These are phyloP conservation scores for Agrocybe pediades DNA, from an alignment of 768 basidiomycete species.

Conservation along the genomic window DNA sequence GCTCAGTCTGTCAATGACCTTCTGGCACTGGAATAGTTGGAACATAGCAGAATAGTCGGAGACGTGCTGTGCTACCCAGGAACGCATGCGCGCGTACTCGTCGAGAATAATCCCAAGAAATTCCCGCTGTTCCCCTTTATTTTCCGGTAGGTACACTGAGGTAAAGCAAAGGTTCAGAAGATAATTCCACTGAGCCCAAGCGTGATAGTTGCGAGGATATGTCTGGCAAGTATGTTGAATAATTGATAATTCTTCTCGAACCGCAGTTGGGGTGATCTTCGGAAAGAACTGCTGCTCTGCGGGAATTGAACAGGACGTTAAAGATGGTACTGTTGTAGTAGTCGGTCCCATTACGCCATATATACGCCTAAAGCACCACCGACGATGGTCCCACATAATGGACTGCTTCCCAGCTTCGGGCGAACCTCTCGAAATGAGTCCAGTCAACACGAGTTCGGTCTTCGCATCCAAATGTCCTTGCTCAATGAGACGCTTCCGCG, in stretches of 20 bases:
- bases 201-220: slow-evolving; percentile 76
- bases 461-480: slow-evolving; percentile 33
- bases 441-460: slow-evolving; percentile 50
- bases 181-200: slow-evolving; percentile 65
- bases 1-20: slow-evolving; percentile 24
- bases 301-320: slow-evolving; percentile 24
- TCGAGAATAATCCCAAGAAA: slow-evolving; percentile 35
- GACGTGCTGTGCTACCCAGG: slow-evolving; percentile 65
- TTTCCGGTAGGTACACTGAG: slow-evolving; percentile 17
- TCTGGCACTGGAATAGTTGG: slow-evolving; percentile 45
- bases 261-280: slow-evolving; percentile 33
- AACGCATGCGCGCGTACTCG: slow-evolving; percentile 37
- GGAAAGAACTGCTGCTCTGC: slow-evolving; percentile 29
- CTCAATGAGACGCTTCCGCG: slow-evolving; percentile 55
- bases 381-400: slow-evolving; percentile 69
- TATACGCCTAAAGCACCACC: slow-evolving; percentile 55
- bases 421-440: slow-evolving; percentile 49
- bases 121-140: slow-evolving; percentile 16
- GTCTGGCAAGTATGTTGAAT: slow-evolving; percentile 53
- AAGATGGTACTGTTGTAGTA: background rate
- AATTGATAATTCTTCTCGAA: slow-evolving; percentile 51
- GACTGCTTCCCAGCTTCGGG: slow-evolving; percentile 65
- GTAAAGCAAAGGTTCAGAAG: slow-evolving; percentile 39
- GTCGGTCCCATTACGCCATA: slow-evolving; percentile 21
- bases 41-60: slow-evolving; percentile 70